These are phyloP conservation scores for Lentinula aciculospora DNA, from an alignment of 768 basidiomycete species.

Conservation along the genomic window DNA sequence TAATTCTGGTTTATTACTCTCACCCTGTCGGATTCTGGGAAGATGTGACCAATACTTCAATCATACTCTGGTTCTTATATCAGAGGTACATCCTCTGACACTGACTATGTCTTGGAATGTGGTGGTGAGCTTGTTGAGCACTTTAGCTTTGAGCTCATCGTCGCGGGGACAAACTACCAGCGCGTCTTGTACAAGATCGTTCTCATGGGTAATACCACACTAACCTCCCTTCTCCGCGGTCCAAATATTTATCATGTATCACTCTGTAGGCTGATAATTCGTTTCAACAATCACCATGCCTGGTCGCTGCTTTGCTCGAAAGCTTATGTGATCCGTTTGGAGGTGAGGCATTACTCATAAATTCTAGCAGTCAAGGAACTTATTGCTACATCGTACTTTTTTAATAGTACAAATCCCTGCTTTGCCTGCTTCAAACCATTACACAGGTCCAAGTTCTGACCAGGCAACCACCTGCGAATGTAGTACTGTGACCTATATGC, in stretches of 20 bases:
- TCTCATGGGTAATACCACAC: neutral
- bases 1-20: neutral
- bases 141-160: neutral
- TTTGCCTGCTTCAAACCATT: conserved; percentile 33
- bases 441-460: conserved; percentile 31
- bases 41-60: neutral
- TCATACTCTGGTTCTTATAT: neutral
- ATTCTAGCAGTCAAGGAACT: too few relatives aligned
- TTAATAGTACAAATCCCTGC: conserved; percentile 17
- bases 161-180: conserved; percentile 3
- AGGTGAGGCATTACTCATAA: neutral
- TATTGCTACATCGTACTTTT: too few relatives aligned
- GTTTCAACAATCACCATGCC: conserved; percentile 40
- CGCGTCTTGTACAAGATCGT: neutral
- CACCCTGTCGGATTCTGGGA: neutral
- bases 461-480: conserved; percentile 42
- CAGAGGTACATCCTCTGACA: neutral
- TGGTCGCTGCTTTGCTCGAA: conserved; percentile 44
- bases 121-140: neutral
- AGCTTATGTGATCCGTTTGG: conserved; percentile 24
- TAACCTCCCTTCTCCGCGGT: neutral
- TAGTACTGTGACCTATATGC: conserved; percentile 51
- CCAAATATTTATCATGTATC: neutral
- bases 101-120: neutral
- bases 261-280: conserved; percentile 32